Percentiles rank a stretch among this genome's conserved stretches.
phyloP scores from a whole-genome alignment of 169 alveolate genomes.

The Plasmodium knowlesi region DNA sequence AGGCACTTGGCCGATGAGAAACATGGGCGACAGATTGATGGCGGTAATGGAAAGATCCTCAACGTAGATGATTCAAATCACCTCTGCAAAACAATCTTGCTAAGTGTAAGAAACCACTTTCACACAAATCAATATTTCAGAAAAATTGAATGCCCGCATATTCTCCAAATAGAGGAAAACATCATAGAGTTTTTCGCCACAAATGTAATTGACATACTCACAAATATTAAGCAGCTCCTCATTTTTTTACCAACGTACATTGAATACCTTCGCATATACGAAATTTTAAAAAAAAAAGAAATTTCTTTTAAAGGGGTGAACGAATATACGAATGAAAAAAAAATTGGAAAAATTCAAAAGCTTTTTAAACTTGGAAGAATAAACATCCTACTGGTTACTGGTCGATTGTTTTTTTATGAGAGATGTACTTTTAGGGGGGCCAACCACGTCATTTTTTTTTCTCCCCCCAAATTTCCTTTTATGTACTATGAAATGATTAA shows the following conservation, averaged over 20 bases:
- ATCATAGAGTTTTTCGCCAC: constrained; percentile 44
- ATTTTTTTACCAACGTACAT: constrained; percentile 70
- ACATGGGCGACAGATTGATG: neutral
- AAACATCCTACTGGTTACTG: constrained; percentile 59
- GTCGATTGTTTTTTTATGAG: constrained; percentile 66
- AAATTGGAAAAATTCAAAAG: constrained; percentile 37
- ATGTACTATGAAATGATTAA: constrained; percentile 67
- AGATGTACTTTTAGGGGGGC: constrained; percentile 70
- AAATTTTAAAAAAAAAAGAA: constrained; percentile 65
- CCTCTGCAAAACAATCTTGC: constrained; percentile 1
- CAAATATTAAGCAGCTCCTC: constrained; percentile 53
- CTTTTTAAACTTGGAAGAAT: constrained; percentile 56
- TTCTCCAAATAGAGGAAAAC: constrained; percentile 56
- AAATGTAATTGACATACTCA: constrained; percentile 44
- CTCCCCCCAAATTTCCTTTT: constrained; percentile 59
- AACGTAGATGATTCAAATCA: neutral
- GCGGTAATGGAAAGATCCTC: neutral
- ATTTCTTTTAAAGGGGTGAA: constrained; percentile 65
- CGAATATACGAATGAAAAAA: constrained; percentile 70
- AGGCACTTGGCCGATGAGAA: neutral
- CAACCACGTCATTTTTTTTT: constrained; percentile 61
- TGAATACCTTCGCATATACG: constrained; percentile 46
- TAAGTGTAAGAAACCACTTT: constrained; percentile 18
- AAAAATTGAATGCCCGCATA: constrained; percentile 46
- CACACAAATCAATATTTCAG: constrained; percentile 55